Conservation (phyloP, 805 yeast species). For the Starmera pachycereana region DNA sequence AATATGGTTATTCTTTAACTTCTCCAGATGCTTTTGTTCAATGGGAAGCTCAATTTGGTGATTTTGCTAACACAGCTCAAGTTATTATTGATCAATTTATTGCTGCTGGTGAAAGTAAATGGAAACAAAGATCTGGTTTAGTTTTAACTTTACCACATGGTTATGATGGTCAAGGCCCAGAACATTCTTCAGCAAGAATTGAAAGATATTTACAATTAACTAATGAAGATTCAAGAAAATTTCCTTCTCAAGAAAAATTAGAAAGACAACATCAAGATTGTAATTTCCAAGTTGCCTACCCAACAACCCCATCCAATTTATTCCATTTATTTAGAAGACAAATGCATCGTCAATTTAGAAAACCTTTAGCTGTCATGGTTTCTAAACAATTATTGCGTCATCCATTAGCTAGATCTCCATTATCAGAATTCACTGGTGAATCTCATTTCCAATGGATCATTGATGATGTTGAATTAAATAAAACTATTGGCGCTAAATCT, state of each 20-base stretch:
- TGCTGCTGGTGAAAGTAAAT: conserved; percentile 93
- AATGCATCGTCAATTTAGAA: conserved; percentile 98
- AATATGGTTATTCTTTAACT: conserved; percentile 96
- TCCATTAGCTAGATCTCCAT: conserved; percentile 86
- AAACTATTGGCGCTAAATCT: conserved; percentile 61
- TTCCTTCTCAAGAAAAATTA: conserved; percentile 84
- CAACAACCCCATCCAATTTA: conserved; percentile 93
- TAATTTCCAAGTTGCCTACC: conserved; percentile 96
- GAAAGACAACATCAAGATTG: conserved; percentile 98
- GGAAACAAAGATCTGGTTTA: conserved; percentile 98
- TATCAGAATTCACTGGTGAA: conserved; percentile 82
- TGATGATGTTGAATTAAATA: conserved; percentile 84
- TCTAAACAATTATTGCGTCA: conserved; percentile 93
- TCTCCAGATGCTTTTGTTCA: conserved; percentile 94
- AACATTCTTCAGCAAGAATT: conserved; percentile 95
- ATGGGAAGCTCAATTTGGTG: conserved; percentile 99
- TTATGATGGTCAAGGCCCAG: conserved; percentile 99
- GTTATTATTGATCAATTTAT: conserved; percentile 94
- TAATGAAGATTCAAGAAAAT: conserved; percentile 89
- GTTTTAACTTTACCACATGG: conserved; percentile 97
- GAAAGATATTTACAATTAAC: conserved; percentile 95
- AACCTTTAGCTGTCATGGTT: conserved; percentile 78
- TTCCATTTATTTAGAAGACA: conserved; percentile 98
- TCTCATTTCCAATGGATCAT: conserved; percentile 93
- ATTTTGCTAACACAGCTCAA: conserved; percentile 98